Evolutionary conservation across 345 rosid species (phyloP), one percentile per base, ranked within the genome.

Genomic region (Eucalyptus melliodora): DNA sequence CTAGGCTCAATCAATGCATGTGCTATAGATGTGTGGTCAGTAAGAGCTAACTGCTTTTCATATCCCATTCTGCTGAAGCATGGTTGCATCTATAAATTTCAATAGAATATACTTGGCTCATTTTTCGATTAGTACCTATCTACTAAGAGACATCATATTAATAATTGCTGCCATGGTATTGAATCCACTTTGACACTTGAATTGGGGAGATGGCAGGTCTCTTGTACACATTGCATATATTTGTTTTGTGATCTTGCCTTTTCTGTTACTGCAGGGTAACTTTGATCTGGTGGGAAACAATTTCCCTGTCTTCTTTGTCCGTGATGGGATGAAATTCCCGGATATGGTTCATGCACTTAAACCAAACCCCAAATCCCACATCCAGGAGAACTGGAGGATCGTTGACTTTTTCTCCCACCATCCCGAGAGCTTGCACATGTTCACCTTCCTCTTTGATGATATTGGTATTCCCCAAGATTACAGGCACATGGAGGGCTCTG

Each of bases 281-380:
- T 98, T 98, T 93, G 99, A 98, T 95, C 94, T 98, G 60, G 99
- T 98, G 90, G 99, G 99, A 67, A 98, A 98, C 97, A 98, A 98
- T 92, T 98, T 98, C 91, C 99, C 99, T 7, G 99, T 98, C 86
- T 98, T 98, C 93, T 98, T 98, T 88, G 37, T 98, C 87, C 98
- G 99, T 31, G 99, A 97, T 94, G 99, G 99, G 86, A 96, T 98
- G 95, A 96, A 98, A 87, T 98, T 98, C 92, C 99, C 99, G 11
- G 99, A 98, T 92, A 92, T 98, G 97, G 96, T 97, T 55, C 99
- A 98, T 92, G 94, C 99, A 3, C 93, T 98, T 83, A 98, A 98
- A 90, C 99, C 99, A 24, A 98, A 98, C 88, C 99, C 99, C 12
- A 97, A 96, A 92, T 94, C 99, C 72, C 99, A 98, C 93, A 95